Conservation (phyloP, 805 yeast genomes). For the Candida schatavii region DNA sequence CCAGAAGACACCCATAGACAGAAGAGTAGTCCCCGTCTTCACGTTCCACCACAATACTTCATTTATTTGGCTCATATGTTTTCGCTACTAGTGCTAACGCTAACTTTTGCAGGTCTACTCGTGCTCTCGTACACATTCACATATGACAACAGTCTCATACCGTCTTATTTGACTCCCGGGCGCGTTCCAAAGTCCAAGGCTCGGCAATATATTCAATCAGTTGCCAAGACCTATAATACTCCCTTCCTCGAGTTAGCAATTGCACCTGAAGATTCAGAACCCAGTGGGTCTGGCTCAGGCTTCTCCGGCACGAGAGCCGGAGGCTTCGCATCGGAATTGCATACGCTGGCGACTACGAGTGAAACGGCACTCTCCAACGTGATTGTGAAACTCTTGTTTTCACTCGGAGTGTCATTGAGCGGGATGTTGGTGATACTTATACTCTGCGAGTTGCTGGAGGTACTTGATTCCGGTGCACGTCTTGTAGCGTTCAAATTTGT, state of each 20-base stretch:
- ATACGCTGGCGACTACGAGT: too few species aligned
- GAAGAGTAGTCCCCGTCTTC: too few species aligned
- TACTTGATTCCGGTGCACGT: constrained; percentile 20
- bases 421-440: constrained; percentile 30
- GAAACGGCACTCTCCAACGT: constrained; percentile 2
- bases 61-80: too few species aligned
- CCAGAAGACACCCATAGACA: too few species aligned
- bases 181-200: constrained; percentile 20
- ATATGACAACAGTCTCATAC: constrained; percentile 21
- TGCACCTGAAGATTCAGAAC: constrained; percentile 15
- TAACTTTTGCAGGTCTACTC: constrained; percentile 22
- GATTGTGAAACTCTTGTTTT: constrained; percentile 26
- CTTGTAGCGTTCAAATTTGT: constrained; percentile 37
- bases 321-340: neutral
- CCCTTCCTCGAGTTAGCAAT: constrained; percentile 8
- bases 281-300: constrained; percentile 6
- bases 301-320: neutral
- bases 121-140: neutral
- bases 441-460: constrained; percentile 34
- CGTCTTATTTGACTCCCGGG: constrained; percentile 19
- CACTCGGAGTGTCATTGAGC: constrained; percentile 28
- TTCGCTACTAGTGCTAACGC: constrained; percentile 10
- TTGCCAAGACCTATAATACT: constrained; percentile 10
- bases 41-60: too few species aligned
- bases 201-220: constrained; percentile 19